These are phyloP conservation scores for Aspergillus thermomutatus DNA, from an alignment of 2,329 filamentous ascomycete genomes.

Conservation along the genomic window DNA sequence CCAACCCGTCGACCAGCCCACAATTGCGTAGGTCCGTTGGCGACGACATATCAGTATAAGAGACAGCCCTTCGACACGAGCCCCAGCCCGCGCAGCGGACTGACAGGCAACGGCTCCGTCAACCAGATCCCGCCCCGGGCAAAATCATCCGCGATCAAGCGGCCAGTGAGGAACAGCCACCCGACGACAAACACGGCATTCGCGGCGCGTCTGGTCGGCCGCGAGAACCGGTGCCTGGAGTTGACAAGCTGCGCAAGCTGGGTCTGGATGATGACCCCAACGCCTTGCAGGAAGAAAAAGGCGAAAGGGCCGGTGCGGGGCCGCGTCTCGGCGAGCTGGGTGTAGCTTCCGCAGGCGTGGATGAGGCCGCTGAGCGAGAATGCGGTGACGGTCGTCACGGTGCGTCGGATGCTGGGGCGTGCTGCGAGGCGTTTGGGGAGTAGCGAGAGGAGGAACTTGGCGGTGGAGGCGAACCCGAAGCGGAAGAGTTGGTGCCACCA, in stretches of 20 bases:
- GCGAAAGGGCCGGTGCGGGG: conserved; percentile 52
- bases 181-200: conserved; percentile 61
- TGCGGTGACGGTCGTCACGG: conserved; percentile 24
- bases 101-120: conserved; percentile 77
- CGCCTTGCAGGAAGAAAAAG: conserved; percentile 71
- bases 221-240: conserved; percentile 36
- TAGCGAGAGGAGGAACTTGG: conserved; percentile 37
- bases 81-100: conserved; percentile 63
- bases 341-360: conserved; percentile 68
- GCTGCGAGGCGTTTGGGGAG: conserved; percentile 18
- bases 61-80: conserved; percentile 57
- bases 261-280: conserved; percentile 63
- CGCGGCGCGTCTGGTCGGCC: conserved; percentile 44
- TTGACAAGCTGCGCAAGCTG: conserved; percentile 27
- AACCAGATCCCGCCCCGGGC: conserved; percentile 71
- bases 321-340: conserved; percentile 58
- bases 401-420: conserved; percentile 16
- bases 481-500: conserved; percentile 95
- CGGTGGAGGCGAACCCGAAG: conserved; percentile 46
- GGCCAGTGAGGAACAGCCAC: conserved; percentile 68
- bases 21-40: too few species aligned
- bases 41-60: too few species aligned
- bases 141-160: conserved; percentile 72
- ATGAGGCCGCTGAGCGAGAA: conserved; percentile 45
- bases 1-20: too few species aligned